Evolutionary conservation across 805 yeast genomes (phyloP), one percentile per base, ranked within the genome.

Genomic region (Saccharomycopsis vini): DNA sequence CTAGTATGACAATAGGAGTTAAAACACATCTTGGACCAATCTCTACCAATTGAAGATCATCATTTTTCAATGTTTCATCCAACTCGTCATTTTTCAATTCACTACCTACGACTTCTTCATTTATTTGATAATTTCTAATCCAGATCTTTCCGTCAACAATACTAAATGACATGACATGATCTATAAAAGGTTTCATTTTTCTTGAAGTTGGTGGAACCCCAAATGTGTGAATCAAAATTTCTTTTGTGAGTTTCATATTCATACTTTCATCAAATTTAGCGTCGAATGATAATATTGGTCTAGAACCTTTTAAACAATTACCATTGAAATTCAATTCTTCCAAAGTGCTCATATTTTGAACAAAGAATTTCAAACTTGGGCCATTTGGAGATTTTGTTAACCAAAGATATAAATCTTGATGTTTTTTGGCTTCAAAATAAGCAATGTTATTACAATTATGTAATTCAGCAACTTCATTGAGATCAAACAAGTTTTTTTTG

Each of bases 271-370:
- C 86, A 63, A 92, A 92, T 22, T 80, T 60, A 49, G 73, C 71
- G 62, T 89, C 98, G 61, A 92, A 92, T 40, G 95, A 84, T 51
- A 92, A 71, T 32, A 92, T 64, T 4, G 98, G 98, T 62, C 98
- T 77, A 13, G 97, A 87, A 4, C 98, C 98, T 62, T 82, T 86
- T 52, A 92, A 69, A 59, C 96, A 87, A 67, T 92, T 92, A 41
- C 98, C 98, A 10, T 95, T 88, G 67, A 92, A 92, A 61, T 92
- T 89, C 51, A 92, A 71, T 64, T 92, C 98, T 58, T 89, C 95
- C 71, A 88, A 77, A 28, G 97, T 92, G 63, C 92, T 97, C 66
- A 92, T 71, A 64, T 92, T 92, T 66, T 90, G 96, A 47, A 92
- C 74, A 60, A 82, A 92, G 63, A 92, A 90, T 64, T 92, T 92